Conservation (phyloP, 2,329 filamentous ascomycete species). For the Sclerotinia nivalis region DNA sequence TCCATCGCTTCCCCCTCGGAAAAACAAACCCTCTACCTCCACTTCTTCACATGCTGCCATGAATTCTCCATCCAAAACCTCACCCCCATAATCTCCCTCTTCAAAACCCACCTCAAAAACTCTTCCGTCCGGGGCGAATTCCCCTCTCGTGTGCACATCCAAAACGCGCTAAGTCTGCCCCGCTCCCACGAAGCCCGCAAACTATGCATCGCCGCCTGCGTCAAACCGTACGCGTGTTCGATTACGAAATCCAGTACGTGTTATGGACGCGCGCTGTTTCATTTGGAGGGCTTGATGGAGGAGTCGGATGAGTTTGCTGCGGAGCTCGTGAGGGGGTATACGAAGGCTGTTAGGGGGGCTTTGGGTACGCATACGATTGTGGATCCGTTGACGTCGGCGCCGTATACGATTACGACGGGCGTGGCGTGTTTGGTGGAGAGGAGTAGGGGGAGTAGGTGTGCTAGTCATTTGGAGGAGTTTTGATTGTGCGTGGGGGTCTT, state of each 20-base stretch:
- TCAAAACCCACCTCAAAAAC: not conserved
- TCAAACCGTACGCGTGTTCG: constrained; percentile 3
- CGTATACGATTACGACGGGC: not conserved
- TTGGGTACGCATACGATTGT: constrained; percentile 1
- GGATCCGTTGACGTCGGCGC: not conserved
- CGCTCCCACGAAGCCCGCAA: not conserved
- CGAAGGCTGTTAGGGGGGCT: not conserved
- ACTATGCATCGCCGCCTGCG: not conserved
- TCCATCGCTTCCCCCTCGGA: not conserved
- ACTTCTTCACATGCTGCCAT: constrained; percentile 10
- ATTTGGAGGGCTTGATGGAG: constrained; percentile 21
- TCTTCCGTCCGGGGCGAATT: not conserved
- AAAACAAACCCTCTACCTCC: constrained; percentile 13
- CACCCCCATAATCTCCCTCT: not conserved
- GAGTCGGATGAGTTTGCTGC: constrained; percentile 26
- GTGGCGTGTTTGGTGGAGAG: not conserved
- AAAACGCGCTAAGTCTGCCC: not conserved
- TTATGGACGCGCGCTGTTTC: constrained; percentile 8
- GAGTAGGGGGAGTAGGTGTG: not conserved
- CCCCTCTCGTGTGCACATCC: not conserved
- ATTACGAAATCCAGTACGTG: not conserved
- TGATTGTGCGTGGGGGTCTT: not conserved
- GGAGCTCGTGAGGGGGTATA: constrained; percentile 24
- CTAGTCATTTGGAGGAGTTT: not conserved
- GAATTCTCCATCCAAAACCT: constrained; percentile 31